Base-by-base conservation (phyloP, 768 basidiomycete species). In the Jaapia argillacea region DNA sequence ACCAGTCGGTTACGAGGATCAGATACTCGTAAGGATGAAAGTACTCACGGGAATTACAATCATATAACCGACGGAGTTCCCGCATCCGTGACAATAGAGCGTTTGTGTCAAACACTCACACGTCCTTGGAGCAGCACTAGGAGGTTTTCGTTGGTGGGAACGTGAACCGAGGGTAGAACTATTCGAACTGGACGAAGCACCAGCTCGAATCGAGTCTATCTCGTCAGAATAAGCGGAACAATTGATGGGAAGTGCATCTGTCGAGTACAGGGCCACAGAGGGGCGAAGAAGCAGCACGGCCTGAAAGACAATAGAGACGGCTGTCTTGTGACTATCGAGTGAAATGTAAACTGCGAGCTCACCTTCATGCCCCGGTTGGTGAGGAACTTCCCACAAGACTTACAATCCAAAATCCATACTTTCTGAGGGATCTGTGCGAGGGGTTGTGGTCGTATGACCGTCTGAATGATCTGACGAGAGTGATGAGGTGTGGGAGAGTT, bases 351-450 rank as follows among this genome's bases (percentile, higher is more conserved):
- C n/a, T n/a, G n/a, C n/a, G n/a, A n/a, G 53, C 71, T 59, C 52
- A 77, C 85, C 72, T 85, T 84, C 87, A 90, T 90, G 44, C 80
- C 87, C 22, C 87, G 74, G 58, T 90, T 88, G 13, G 86, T 85
- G 39, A 90, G 61, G 55, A 89, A 89, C 16, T 70, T 74, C 24
- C 69, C 68, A 57, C 88, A 90, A 5, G 75, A 68, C 50, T 70
- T 77, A 62, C 88, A 91, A 57, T 85, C 80, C 42, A 91, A 63
- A 24, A 85, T 77, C 78, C 84, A 89, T 42, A 90, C 85, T 59
- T 81, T 82, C 60, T 85, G 83, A 5, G 70, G 63, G 39, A 77
- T 82, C 60, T 85, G 83, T 5, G 71, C 63, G 38, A 77, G 58
- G 28, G 64, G 66, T n/a, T 64, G 64, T 13, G 69, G 62, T 18